Percentiles rank a stretch among this genome's conserved stretches.
These are phyloP conservation scores for Globisporangium heterothallicum DNA, from an alignment of 352 stramenopile species.

Conservation along the genomic window DNA sequence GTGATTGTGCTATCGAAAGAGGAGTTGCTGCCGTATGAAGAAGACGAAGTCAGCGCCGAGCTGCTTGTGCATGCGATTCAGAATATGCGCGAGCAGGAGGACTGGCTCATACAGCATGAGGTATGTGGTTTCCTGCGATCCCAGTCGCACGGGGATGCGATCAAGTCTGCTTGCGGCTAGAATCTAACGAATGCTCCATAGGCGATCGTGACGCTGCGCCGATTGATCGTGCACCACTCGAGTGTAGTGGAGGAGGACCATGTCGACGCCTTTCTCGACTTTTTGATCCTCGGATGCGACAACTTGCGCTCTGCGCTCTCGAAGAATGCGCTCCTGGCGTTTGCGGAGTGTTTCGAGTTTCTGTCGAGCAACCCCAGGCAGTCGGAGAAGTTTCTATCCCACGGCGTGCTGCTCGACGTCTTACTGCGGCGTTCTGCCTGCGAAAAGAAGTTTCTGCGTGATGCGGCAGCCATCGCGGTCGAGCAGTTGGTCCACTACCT, in stretches of 20 bases:
- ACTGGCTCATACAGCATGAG: conserved; percentile 67
- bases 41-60: conserved; percentile 5
- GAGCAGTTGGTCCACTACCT: conserved; percentile 35
- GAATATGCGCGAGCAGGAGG: conserved; percentile 23
- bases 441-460: conserved; percentile 71
- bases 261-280: conserved; percentile 23
- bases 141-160: too few species aligned
- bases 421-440: conserved; percentile 58
- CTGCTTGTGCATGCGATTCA: conserved; percentile 21
- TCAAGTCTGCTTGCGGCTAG: background rate
- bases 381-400: conserved; percentile 17
- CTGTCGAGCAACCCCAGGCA: conserved; percentile 16
- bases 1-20: conserved; percentile 31
- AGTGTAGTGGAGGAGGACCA: conserved; percentile 19
- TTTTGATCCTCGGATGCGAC: conserved; percentile 38
- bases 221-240: conserved; percentile 50
- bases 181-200: background rate
- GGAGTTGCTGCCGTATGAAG: conserved; percentile 29
- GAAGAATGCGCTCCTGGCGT: conserved; percentile 66
- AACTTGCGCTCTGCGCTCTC: conserved; percentile 61
- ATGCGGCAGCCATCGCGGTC: conserved; percentile 37
- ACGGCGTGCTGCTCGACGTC: conserved; percentile 36
- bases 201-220: conserved; percentile 42
- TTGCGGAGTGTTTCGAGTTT: conserved; percentile 54
- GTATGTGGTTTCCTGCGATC: conserved; percentile 12